These are phyloP conservation scores for Phyllosticta capitalensis DNA, from an alignment of 2,329 filamentous ascomycete genomes.

Conservation along the genomic window DNA sequence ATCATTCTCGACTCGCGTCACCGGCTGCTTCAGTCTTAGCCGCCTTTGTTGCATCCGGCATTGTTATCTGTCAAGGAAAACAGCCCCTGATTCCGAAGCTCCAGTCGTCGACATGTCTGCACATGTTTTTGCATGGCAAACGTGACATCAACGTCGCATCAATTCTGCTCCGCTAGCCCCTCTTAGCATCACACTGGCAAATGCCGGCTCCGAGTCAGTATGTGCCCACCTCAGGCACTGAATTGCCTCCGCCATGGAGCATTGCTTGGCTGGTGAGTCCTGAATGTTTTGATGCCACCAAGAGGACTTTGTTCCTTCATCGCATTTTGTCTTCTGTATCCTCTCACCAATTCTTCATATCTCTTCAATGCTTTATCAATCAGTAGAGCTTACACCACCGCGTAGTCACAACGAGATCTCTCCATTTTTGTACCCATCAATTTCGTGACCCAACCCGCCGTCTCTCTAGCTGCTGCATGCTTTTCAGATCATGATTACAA, in stretches of 20 bases:
- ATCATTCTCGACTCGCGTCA: background rate
- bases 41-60: background rate
- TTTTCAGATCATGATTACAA: constrained; percentile 47
- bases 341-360: background rate
- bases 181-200: background rate
- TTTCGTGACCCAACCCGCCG: constrained; percentile 47
- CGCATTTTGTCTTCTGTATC: background rate
- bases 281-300: background rate
- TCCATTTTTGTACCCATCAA: constrained; percentile 52
- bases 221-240: constrained; percentile 12
- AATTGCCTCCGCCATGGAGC: constrained; percentile 14
- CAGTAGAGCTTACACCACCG: background rate
- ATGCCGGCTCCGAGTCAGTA: constrained; percentile 10
- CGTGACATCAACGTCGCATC: background rate
- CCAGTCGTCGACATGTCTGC: background rate
- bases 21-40: background rate
- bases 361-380: background rate
- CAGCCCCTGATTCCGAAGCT: background rate
- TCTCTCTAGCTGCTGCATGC: constrained; percentile 50
- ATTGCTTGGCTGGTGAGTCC: constrained; percentile 14
- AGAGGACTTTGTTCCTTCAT: background rate
- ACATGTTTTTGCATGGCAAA: background rate
- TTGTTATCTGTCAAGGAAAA: background rate
- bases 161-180: background rate
- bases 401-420: constrained; percentile 53